phyloP scores from a whole-genome alignment of 2,329 filamentous ascomycete species.

The Cladosporium sphaerospermum region DNA sequence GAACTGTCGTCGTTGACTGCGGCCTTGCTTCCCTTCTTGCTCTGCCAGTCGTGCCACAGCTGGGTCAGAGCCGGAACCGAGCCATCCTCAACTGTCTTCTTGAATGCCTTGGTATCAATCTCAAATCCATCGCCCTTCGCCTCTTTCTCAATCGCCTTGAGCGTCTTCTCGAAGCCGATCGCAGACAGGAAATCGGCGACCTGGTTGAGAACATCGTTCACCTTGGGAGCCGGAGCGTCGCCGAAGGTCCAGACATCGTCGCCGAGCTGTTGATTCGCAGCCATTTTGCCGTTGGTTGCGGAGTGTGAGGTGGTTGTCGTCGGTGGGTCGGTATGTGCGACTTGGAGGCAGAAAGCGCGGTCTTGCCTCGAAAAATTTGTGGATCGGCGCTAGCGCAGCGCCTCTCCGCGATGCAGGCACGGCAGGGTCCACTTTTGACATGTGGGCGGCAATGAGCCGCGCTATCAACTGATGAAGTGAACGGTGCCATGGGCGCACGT shows the following conservation, averaged over 20 bases:
- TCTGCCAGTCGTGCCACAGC: slow-evolving; percentile 9
- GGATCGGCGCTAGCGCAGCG: slow-evolving; percentile 7
- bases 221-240: slow-evolving; percentile 1
- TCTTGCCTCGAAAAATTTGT: slow-evolving; percentile 9
- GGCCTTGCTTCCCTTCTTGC: slow-evolving; percentile 15
- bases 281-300: slow-evolving; percentile 7
- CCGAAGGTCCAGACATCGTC: slow-evolving; percentile 10
- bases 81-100: slow-evolving; percentile 17
- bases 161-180: slow-evolving; percentile 28
- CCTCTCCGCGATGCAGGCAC: neutral
- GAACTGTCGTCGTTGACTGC: slow-evolving; percentile 11
- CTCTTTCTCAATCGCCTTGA: slow-evolving; percentile 26
- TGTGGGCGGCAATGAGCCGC: too few relatives aligned
- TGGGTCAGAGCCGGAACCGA: slow-evolving; percentile 10
- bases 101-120: slow-evolving; percentile 16
- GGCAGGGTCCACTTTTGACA: neutral
- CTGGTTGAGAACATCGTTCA: slow-evolving; percentile 18
- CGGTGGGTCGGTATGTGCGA: neutral
- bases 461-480: too few relatives aligned
- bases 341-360: neutral
- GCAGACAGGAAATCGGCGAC: slow-evolving; percentile 26
- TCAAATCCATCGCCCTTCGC: slow-evolving; percentile 25
- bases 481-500: too few relatives aligned
- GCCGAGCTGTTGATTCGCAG: slow-evolving; percentile 9
- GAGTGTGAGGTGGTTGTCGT: neutral